Evolutionary conservation across 176 grass and related monocot species (phyloP).

Genomic region (Melocanna baccifera): DNA sequence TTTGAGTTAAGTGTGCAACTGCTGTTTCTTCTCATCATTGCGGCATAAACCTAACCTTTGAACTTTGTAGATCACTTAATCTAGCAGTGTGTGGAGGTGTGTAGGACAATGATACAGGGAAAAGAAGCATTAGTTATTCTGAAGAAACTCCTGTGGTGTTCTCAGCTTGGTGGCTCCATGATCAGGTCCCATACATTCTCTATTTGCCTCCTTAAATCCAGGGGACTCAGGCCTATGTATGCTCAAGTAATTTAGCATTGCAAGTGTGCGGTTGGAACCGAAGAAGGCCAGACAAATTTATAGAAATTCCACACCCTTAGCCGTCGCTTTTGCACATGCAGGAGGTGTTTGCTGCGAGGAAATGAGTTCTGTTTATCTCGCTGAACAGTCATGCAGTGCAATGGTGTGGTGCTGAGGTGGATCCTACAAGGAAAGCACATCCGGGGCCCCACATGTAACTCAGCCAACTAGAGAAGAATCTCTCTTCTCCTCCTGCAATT

Average conservation of each 20-base stretch:
- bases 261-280: background rate
- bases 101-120: background rate
- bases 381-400: background rate
- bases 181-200: background rate
- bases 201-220: background rate
- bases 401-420: constrained; percentile 23
- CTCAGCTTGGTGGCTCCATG: background rate
- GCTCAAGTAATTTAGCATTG: background rate
- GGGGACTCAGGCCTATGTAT: background rate
- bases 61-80: background rate
- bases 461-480: constrained; percentile 18
- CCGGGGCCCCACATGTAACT: background rate
- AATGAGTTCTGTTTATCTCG: background rate
- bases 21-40: constrained; percentile 10
- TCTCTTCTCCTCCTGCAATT: background rate
- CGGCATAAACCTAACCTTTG: background rate
- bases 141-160: background rate
- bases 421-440: constrained; percentile 16
- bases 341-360: background rate
- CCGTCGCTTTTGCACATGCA: background rate
- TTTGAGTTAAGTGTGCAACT: background rate
- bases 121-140: background rate
- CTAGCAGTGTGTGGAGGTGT: background rate
- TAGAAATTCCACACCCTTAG: background rate
- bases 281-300: background rate